These are phyloP conservation scores for Mycena haematopus DNA, from an alignment of 768 basidiomycete species.

Conservation along the genomic window DNA sequence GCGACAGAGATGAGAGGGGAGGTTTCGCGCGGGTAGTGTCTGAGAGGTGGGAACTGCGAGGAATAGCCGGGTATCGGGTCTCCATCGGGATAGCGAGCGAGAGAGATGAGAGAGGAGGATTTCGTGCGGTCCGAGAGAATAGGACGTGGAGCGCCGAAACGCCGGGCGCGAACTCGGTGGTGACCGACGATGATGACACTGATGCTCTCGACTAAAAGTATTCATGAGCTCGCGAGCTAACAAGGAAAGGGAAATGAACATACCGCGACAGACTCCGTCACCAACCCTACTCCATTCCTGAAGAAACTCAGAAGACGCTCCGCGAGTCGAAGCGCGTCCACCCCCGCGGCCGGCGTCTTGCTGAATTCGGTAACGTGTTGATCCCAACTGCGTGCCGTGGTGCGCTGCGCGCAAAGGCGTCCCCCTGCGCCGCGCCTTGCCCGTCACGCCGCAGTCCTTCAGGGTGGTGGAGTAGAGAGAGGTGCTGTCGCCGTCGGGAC, in stretches of 20 bases:
- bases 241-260: neutral
- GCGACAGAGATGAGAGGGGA: too few relatives aligned
- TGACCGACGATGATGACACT: too few relatives aligned
- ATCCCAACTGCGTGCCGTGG: slow-evolving; percentile 7
- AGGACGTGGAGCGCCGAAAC: too few relatives aligned
- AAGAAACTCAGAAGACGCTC: slow-evolving; percentile 6
- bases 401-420: neutral
- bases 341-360: slow-evolving; percentile 4
- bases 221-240: neutral
- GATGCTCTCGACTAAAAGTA: too few relatives aligned
- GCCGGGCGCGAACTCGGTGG: too few relatives aligned
- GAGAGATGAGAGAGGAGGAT: too few relatives aligned
- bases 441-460: slow-evolving; percentile 7
- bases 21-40: too few relatives aligned
- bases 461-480: neutral
- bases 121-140: too few relatives aligned
- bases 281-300: neutral
- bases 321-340: slow-evolving; percentile 4
- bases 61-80: too few relatives aligned
- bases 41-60: too few relatives aligned
- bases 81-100: too few relatives aligned
- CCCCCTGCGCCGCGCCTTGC: neutral
- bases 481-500: too few relatives aligned
- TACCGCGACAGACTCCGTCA: neutral
- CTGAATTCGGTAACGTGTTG: slow-evolving; percentile 6